Percentiles rank a stretch among this genome's conserved stretches.
phyloP scores from a whole-genome alignment of 192 early-diverging fungal species.

The Chytriomyces sp. region DNA sequence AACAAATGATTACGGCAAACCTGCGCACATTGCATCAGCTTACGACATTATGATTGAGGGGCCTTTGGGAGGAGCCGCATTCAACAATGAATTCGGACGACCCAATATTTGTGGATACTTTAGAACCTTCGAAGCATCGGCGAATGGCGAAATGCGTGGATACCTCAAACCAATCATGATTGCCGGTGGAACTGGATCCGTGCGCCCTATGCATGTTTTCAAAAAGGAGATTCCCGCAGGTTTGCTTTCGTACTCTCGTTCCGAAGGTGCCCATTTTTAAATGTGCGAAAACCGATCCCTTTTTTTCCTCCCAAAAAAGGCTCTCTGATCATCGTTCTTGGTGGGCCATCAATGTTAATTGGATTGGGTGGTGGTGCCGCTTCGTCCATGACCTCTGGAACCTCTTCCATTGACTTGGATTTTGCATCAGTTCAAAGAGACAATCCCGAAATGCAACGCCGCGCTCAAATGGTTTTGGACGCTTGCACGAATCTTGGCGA shows the following conservation, averaged over 20 bases:
- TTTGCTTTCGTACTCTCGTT: conserved; percentile 28
- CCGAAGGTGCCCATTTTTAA: not conserved
- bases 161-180: conserved; percentile 99
- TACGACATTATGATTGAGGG: conserved; percentile 98
- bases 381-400: conserved; percentile 89
- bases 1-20: conserved; percentile 75
- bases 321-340: conserved; percentile 82
- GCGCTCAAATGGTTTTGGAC: conserved; percentile 97
- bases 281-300: not conserved
- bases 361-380: conserved; percentile 99
- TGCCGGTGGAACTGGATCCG: conserved; percentile 94
- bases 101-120: conserved; percentile 96
- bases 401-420: conserved; percentile 86
- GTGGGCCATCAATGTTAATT: conserved; percentile 98
- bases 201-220: conserved; percentile 86
- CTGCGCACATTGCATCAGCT: conserved; percentile 87
- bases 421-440: conserved; percentile 99
- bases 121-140: conserved; percentile 74
- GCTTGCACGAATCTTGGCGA: conserved; percentile 82
- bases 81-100: conserved; percentile 99
- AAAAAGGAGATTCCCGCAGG: conserved; percentile 85
- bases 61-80: conserved; percentile 96
- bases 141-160: conserved; percentile 81
- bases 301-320: conserved; percentile 26
- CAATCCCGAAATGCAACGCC: conserved; percentile 99